Percentiles rank a stretch among this genome's conserved stretches.
Evolutionary conservation across 2,329 filamentous ascomycete species (phyloP).

Genomic region (Exophiala phaeomuriformis): DNA sequence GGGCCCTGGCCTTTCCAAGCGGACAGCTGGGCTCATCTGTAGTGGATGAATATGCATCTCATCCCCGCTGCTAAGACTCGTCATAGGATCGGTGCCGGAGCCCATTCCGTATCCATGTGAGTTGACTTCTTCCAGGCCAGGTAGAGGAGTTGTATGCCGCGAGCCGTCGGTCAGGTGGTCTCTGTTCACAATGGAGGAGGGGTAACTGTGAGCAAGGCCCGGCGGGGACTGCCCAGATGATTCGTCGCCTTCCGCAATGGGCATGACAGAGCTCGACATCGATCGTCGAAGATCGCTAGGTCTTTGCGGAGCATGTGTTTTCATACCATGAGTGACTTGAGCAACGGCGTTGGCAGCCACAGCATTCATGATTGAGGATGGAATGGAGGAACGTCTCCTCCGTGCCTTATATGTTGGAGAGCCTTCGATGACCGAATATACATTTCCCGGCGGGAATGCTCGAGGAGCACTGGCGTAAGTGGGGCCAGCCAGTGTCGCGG

Average conservation of each 20-base stretch:
- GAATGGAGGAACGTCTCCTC: constrained; percentile 85
- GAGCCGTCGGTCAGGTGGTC: constrained; percentile 75
- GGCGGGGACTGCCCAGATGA: constrained; percentile 71
- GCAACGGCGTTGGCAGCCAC: constrained; percentile 51
- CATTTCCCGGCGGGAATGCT: constrained; percentile 64
- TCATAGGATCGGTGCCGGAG: constrained; percentile 60
- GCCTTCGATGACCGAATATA: constrained; percentile 93
- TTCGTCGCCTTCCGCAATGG: constrained; percentile 72
- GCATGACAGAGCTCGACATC: constrained; percentile 77
- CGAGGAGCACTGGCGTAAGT: constrained; percentile 62
- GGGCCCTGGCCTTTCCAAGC: constrained; percentile 59
- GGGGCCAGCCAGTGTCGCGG: constrained; percentile 71
- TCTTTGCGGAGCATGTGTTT: constrained; percentile 58
- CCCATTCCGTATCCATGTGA: constrained; percentile 61
- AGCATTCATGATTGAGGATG: constrained; percentile 66
- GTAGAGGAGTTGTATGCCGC: constrained; percentile 81
- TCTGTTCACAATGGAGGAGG: constrained; percentile 64
- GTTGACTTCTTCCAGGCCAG: constrained; percentile 74
- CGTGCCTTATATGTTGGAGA: constrained; percentile 99
- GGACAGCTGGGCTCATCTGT: constrained; percentile 52
- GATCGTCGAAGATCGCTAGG: constrained; percentile 88
- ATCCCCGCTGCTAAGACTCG: constrained; percentile 52
- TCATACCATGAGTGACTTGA: constrained; percentile 38
- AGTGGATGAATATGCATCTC: constrained; percentile 51
- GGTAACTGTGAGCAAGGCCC: constrained; percentile 64